Evolutionary conservation across 164 flowering plant genomes (phyloP).

Genomic region (Paratinospora sagittata): DNA sequence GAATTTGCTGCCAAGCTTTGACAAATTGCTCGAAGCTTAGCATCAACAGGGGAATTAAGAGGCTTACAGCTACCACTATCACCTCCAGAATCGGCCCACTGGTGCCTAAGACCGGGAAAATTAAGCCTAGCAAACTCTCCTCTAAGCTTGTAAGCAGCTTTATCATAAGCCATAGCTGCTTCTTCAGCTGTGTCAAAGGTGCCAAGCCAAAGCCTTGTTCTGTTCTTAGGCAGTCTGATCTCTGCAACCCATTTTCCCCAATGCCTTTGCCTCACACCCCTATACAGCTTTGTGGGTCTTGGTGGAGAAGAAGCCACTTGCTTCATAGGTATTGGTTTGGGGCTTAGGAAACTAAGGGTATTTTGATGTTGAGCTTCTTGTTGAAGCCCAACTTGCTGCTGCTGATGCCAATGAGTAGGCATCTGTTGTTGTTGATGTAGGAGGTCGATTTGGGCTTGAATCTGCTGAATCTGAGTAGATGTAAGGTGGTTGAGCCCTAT

Average conservation of each 20-base stretch:
- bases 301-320: slow-evolving; percentile 35
- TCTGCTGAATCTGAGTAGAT: slow-evolving; percentile 51
- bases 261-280: slow-evolving; percentile 89
- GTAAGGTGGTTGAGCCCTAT: slow-evolving; percentile 47
- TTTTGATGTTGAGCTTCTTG: not conserved
- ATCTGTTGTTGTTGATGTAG: slow-evolving; percentile 24
- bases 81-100: slow-evolving; percentile 35
- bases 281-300: slow-evolving; percentile 77
- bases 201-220: slow-evolving; percentile 88
- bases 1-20: slow-evolving; percentile 37
- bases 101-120: slow-evolving; percentile 71
- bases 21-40: slow-evolving; percentile 82
- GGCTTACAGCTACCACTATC: slow-evolving; percentile 49
- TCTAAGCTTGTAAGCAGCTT: slow-evolving; percentile 76
- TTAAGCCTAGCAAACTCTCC: slow-evolving; percentile 83
- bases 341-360: slow-evolving; percentile 32
- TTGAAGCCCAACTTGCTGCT: slow-evolving; percentile 3
- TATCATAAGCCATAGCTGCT: slow-evolving; percentile 90
- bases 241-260: slow-evolving; percentile 99
- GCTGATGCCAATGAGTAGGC: slow-evolving; percentile 1
- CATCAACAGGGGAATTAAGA: slow-evolving; percentile 72
- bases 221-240: slow-evolving; percentile 78
- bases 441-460: slow-evolving; percentile 47
- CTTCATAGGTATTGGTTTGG: slow-evolving; percentile 59
- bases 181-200: slow-evolving; percentile 92